These are phyloP conservation scores for Helotiales sp. DNA, from an alignment of 2,329 filamentous ascomycete genomes.

Conservation along the genomic window DNA sequence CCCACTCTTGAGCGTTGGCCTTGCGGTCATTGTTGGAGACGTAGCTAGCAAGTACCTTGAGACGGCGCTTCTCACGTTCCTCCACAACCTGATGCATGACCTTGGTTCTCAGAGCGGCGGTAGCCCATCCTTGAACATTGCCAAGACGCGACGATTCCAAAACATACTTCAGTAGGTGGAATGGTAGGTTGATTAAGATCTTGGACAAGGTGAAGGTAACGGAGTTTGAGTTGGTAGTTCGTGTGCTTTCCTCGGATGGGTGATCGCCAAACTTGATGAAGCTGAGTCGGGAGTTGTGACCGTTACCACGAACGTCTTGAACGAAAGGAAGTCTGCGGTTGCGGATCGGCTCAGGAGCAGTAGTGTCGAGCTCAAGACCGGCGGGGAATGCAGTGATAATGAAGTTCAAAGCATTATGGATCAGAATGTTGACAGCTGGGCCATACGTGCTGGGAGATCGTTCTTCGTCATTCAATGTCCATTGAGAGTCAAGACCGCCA, in stretches of 20 bases:
- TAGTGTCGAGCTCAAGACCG: constrained; percentile 58
- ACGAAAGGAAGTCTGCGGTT: constrained; percentile 46
- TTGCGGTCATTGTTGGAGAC: constrained; percentile 31
- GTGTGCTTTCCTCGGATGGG: constrained; percentile 40
- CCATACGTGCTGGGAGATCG: constrained; percentile 50
- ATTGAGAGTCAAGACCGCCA: constrained; percentile 41
- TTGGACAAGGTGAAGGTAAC: constrained; percentile 56
- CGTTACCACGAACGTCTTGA: constrained; percentile 23
- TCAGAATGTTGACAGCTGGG: constrained; percentile 52
- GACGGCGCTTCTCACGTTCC: constrained; percentile 58
- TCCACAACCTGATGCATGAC: constrained; percentile 51
- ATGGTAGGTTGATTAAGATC: constrained; percentile 69
- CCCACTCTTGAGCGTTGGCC: constrained; percentile 31
- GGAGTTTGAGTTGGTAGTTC: constrained; percentile 31
- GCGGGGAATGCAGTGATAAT: constrained; percentile 59
- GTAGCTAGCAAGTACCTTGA: constrained; percentile 25
- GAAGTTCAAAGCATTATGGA: constrained; percentile 58
- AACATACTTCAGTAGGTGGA: constrained; percentile 62
- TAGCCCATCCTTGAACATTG: constrained; percentile 50
- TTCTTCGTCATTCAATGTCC: constrained; percentile 32
- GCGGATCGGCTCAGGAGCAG: constrained; percentile 46
- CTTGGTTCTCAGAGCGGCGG: constrained; percentile 45
- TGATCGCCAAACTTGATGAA: constrained; percentile 71
- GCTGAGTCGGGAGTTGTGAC: constrained; percentile 53
- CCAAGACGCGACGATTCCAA: constrained; percentile 61